Evolutionary conservation across 306 rosid genomes (phyloP).

Genomic region (Cicer cuneatum): DNA sequence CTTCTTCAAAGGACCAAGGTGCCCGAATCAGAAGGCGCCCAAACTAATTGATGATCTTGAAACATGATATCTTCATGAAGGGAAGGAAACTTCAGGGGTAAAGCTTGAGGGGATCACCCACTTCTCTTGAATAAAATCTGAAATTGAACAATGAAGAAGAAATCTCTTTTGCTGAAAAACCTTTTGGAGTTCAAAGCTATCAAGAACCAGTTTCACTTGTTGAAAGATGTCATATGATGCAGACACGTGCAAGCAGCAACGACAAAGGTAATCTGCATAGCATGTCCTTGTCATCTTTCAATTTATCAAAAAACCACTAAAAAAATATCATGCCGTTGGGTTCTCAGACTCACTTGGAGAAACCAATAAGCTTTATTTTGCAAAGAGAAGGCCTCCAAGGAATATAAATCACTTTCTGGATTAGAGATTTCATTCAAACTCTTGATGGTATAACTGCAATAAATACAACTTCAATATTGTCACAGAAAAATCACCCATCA

Average conservation of each 20-base stretch:
- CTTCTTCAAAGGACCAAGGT: conserved; percentile 1
- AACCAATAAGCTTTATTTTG: conserved; percentile 73
- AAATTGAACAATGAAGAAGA: not conserved
- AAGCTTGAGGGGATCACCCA: not conserved
- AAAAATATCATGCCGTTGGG: not conserved
- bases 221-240: not conserved
- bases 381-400: conserved; percentile 74
- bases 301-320: not conserved
- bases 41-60: not conserved
- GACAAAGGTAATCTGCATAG: not conserved
- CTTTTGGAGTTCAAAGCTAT: not conserved
- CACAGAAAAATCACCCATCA: not conserved
- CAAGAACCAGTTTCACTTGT: not conserved
- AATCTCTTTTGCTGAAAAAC: not conserved
- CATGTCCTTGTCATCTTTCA: not conserved
- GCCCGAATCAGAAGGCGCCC: not conserved
- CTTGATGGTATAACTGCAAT: conserved; percentile 60
- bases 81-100: not conserved
- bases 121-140: not conserved
- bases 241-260: not conserved
- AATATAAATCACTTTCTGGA: conserved; percentile 59
- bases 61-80: not conserved
- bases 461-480: not conserved
- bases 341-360: conserved; percentile 59
- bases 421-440: conserved; percentile 56